Percentiles rank a stretch among this genome's conserved stretches.
These are phyloP conservation scores for Hericium erinaceus DNA, from an alignment of 768 basidiomycete species.

Conservation along the genomic window DNA sequence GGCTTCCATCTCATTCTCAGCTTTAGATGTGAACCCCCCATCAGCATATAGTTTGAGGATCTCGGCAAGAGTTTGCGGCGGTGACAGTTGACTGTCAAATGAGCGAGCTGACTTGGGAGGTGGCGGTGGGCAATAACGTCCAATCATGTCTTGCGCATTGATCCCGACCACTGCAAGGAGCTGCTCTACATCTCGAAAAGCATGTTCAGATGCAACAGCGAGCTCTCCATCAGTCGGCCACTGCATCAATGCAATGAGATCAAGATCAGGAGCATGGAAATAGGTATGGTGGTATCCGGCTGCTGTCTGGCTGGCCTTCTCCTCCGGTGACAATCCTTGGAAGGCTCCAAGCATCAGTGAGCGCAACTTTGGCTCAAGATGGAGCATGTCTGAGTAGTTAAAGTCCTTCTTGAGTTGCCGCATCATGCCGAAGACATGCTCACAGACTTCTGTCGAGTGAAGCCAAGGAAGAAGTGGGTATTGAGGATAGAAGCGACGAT, in stretches of 20 bases:
- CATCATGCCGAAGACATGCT: conserved; percentile 22
- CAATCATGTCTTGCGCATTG: neutral
- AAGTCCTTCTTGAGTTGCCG: conserved; percentile 19
- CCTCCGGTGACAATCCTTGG: neutral
- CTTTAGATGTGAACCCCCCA: neutral
- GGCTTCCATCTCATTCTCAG: neutral
- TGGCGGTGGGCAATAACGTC: neutral
- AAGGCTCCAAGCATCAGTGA: conserved; percentile 12
- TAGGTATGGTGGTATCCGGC: conserved; percentile 19
- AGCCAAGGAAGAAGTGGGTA: conserved; percentile 24
- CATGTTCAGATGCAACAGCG: neutral
- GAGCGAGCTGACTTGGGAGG: neutral
- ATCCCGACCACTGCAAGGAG: neutral
- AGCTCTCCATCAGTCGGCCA: conserved; percentile 11
- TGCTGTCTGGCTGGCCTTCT: conserved; percentile 12
- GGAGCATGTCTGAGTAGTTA: conserved; percentile 15
- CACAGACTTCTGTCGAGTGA: conserved; percentile 22
- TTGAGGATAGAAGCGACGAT: conserved; percentile 9
- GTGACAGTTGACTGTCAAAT: too few species aligned
- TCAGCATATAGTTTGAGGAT: neutral
- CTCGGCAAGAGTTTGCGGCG: neutral
- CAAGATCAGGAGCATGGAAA: conserved; percentile 13
- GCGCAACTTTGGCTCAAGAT: conserved; percentile 16
- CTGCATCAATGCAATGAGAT: conserved; percentile 4
- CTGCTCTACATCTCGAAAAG: neutral